Conservation (phyloP, 495 filamentous ascomycete species). For the Talaromyces liani region DNA sequence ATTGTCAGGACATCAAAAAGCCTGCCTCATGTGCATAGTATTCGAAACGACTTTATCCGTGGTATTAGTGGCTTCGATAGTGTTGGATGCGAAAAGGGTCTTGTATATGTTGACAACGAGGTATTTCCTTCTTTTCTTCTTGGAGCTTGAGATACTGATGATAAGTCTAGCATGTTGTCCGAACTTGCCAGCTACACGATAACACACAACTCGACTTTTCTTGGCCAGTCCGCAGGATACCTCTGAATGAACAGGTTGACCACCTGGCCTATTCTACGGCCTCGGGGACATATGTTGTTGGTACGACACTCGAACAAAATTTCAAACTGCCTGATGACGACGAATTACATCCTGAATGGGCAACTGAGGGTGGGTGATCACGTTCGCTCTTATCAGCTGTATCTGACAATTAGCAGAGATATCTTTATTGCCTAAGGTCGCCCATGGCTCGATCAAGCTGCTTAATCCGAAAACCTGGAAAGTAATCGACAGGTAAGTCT, state of each 20-base stretch:
- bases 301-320: constrained; percentile 53
- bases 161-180: constrained; percentile 46
- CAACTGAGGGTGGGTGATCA: constrained; percentile 50
- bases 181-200: constrained; percentile 58
- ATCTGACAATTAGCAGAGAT: constrained; percentile 24
- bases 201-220: constrained; percentile 61
- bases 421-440: constrained; percentile 57
- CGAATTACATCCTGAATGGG: constrained; percentile 74
- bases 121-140: not conserved
- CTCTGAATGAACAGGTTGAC: constrained; percentile 62
- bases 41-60: constrained; percentile 56
- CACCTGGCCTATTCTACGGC: constrained; percentile 67
- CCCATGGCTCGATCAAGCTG: constrained; percentile 63
- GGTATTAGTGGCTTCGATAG: constrained; percentile 68
- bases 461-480: constrained; percentile 68
- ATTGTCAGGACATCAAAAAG: constrained; percentile 70
- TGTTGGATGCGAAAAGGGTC: constrained; percentile 66
- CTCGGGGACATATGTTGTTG: constrained; percentile 68
- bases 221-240: constrained; percentile 62
- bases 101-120: constrained; percentile 66
- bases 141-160: constrained; percentile 11
- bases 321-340: constrained; percentile 82
- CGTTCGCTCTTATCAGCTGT: not conserved
- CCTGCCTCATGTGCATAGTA: constrained; percentile 61
- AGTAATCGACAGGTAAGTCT: constrained; percentile 61